Percentiles rank a stretch among this genome's conserved stretches.
Evolutionary conservation across 2,329 filamentous ascomycete genomes (phyloP).

Genomic region (Fusarium miscanthi): DNA sequence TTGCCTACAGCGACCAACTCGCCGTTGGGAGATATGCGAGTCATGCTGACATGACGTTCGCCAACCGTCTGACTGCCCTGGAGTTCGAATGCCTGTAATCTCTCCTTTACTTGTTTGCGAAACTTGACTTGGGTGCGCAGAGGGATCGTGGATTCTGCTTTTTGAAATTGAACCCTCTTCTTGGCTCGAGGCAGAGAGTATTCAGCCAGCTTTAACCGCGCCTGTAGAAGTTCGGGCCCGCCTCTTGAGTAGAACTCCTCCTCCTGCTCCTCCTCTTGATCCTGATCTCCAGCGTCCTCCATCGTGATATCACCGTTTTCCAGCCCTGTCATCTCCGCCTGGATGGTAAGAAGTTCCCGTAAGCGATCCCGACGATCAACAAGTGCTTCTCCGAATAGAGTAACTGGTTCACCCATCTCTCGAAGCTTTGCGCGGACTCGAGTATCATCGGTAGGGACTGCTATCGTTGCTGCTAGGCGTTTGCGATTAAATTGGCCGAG

Average conservation of each 20-base stretch:
- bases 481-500: slow-evolving; percentile 92
- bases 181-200: slow-evolving; percentile 88
- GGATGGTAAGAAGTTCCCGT: slow-evolving; percentile 80
- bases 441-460: slow-evolving; percentile 93
- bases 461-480: slow-evolving; percentile 85
- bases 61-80: slow-evolving; percentile 94
- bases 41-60: slow-evolving; percentile 91
- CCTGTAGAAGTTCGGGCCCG: slow-evolving; percentile 76
- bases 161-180: slow-evolving; percentile 79
- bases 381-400: slow-evolving; percentile 90
- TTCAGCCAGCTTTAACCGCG: slow-evolving; percentile 80
- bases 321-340: slow-evolving; percentile 70
- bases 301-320: slow-evolving; percentile 70
- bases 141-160: slow-evolving; percentile 82
- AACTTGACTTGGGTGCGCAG: slow-evolving; percentile 92
- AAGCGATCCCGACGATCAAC: slow-evolving; percentile 88
- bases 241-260: slow-evolving; percentile 97
- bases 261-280: slow-evolving; percentile 77
- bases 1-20: slow-evolving; percentile 89
- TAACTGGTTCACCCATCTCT: slow-evolving; percentile 92
- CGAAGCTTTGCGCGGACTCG: slow-evolving; percentile 84
- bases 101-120: slow-evolving; percentile 87
- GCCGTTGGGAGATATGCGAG: slow-evolving; percentile 87
- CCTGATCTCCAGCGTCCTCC: slow-evolving; percentile 69
- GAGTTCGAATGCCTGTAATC: slow-evolving; percentile 84